Conservation (phyloP, 805 yeast genomes). For the Yamadazyma akitaensis region DNA sequence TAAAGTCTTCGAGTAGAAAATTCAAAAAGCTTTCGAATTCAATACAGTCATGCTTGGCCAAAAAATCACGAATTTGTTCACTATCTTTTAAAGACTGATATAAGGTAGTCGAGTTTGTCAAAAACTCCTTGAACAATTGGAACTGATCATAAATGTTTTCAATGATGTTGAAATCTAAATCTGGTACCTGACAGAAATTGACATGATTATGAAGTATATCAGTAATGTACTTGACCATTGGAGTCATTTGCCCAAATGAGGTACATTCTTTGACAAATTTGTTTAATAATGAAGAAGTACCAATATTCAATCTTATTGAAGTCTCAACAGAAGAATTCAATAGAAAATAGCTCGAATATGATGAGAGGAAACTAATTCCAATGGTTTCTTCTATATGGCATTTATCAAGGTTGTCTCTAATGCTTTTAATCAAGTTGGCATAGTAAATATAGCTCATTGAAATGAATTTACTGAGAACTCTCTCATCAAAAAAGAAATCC, state of each 20-base stretch:
- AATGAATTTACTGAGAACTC: constrained; percentile 28
- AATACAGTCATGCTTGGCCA: constrained; percentile 16
- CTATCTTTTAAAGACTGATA: constrained; percentile 13
- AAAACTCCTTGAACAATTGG: constrained; percentile 23
- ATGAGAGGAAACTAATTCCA: constrained; percentile 30
- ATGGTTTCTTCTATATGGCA: constrained; percentile 36
- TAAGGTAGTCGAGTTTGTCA: constrained; percentile 14
- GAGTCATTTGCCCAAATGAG: constrained; percentile 8
- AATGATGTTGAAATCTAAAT: constrained; percentile 30
- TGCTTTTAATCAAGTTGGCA: constrained; percentile 32
- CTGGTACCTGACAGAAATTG: constrained; percentile 25
- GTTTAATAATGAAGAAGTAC: constrained; percentile 30
- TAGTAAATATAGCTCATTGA: constrained; percentile 31
- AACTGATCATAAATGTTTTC: constrained; percentile 25
- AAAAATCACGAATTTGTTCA: constrained; percentile 13
- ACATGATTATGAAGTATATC: constrained; percentile 11
- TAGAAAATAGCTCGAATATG: constrained; percentile 35
- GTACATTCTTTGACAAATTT: constrained; percentile 23
- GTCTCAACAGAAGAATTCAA: constrained; percentile 31
- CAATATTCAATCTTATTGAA: constrained; percentile 29
- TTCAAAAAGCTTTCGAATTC: constrained; percentile 31
- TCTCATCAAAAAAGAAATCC: constrained; percentile 22
- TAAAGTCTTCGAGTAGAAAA: constrained; percentile 21
- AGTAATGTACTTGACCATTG: constrained; percentile 7
- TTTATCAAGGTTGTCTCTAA: constrained; percentile 28